Evolutionary conservation across 495 filamentous ascomycete species (phyloP).

Genomic region (Oleoguttula mirabilis): DNA sequence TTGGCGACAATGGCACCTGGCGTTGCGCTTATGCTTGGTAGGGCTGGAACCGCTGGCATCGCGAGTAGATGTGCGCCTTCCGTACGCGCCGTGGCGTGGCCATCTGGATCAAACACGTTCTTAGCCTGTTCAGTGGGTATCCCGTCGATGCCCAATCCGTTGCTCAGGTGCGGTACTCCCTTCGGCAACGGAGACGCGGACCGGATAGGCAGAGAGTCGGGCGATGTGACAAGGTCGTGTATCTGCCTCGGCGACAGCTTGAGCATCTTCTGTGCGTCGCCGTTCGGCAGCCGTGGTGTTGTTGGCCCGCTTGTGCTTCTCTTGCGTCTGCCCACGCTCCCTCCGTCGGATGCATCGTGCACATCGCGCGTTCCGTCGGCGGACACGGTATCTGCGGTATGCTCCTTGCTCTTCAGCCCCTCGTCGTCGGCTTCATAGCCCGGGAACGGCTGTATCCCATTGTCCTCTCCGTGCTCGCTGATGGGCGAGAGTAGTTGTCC

Average conservation of each 20-base stretch:
- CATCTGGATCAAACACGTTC: no score
- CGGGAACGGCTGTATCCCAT: neutral
- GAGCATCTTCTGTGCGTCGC: constrained; percentile 27
- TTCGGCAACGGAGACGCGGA: neutral
- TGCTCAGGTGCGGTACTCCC: constrained; percentile 1
- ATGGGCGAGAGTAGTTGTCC: constrained; percentile 15
- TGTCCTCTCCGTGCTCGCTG: constrained; percentile 10
- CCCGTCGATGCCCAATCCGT: constrained; percentile 4
- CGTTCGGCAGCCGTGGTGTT: neutral
- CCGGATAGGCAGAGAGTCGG: constrained; percentile 36
- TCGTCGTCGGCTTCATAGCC: neutral
- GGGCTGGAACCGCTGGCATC: constrained; percentile 3
- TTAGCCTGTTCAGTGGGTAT: no score
- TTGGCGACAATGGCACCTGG: constrained; percentile 12
- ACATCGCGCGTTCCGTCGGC: no score
- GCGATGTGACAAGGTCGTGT: constrained; percentile 40
- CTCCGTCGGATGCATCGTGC: neutral
- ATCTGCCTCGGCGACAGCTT: constrained; percentile 48
- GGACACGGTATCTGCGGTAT: no score
- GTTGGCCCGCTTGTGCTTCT: neutral
- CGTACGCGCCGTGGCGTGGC: no score
- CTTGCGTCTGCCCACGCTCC: neutral
- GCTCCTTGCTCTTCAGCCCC: no score
- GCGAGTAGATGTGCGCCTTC: no score
- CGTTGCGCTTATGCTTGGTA: constrained; percentile 14